Evolutionary conservation across 179 eudicot genomes (phyloP).

Genomic region (Spinacia oleracea): DNA sequence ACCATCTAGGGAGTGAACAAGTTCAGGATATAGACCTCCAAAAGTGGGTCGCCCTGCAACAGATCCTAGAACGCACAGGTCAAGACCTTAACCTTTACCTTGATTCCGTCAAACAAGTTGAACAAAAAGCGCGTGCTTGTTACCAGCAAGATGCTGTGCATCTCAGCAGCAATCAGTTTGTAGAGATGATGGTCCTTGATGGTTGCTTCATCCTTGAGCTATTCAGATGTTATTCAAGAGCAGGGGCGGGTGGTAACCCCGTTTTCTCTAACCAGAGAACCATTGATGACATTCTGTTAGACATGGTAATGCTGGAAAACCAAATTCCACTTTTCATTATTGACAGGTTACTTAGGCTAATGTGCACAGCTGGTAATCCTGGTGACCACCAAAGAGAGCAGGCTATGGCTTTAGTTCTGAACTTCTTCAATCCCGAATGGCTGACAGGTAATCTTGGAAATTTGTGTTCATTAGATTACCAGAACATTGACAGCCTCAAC

Average conservation of each 20-base stretch:
- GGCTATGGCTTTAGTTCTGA: conserved; percentile 17
- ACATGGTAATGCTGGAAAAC: conserved; percentile 35
- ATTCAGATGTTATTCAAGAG: conserved; percentile 10
- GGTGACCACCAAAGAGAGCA: neutral
- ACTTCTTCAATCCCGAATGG: conserved; percentile 26
- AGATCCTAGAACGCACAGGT: conserved; percentile 17
- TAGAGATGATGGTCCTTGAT: conserved; percentile 34
- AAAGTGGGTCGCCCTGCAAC: conserved; percentile 25
- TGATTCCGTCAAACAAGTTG: conserved; percentile 19
- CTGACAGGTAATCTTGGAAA: conserved; percentile 13
- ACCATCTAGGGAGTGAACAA: conserved; percentile 11
- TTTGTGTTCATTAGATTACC: neutral
- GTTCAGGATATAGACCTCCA: conserved; percentile 20
- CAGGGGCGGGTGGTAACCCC: neutral
- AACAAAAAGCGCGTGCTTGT: conserved; percentile 16
- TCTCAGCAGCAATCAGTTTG: conserved; percentile 25
- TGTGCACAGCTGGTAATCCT: neutral
- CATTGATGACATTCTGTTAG: conserved; percentile 19
- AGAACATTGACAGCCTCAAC: neutral
- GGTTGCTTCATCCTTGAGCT: conserved; percentile 34
- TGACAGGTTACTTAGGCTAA: conserved; percentile 22
- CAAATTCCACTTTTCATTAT: conserved; percentile 32
- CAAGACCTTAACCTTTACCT: conserved; percentile 25
- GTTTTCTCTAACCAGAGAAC: neutral
- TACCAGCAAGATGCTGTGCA: conserved; percentile 12